Evolutionary conservation across 2,329 filamentous ascomycete genomes (phyloP), one percentile per base, ranked within the genome.

Genomic region (Lecanicillium sp.): DNA sequence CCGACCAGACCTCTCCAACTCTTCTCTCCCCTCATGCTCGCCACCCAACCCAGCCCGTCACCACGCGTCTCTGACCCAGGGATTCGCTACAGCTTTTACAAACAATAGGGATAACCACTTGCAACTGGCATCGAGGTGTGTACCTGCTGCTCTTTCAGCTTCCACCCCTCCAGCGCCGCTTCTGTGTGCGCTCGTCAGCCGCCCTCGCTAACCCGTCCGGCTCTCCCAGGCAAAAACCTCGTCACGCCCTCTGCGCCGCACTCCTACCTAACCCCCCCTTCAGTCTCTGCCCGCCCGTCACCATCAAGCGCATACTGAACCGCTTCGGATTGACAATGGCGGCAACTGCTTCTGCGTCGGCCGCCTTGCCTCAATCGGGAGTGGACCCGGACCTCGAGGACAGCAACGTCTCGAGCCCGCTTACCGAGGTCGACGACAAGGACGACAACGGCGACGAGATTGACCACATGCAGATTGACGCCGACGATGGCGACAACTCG

Each of bases 361-460:
- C 70, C 57, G 72, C 72, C 55, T 70, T 73, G 58, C 71, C 74
- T 52, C 72, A 75, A 26, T 48, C 59, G 23, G 56, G 55, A 52
- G 62, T 58, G 54, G 61, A 52, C 49, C 67, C 69, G 54, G 77
- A 78, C 58, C 70, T 71, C 53, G 77, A 78, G 57, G 81, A 83
- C 59, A 87, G 86, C 63, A 83, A 82, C 63, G 75, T 86, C 45
- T 96, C 90, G 32, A 97, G 91, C 67, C 93, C 90, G 60, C 75
- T 97, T 58, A 96, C 89, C 70, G 91, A 96, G 59, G 87, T 95
- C 49, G 90, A 90, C 60, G 87, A 95, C 59, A 81, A 81, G 59
- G 83, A 87, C 53, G 77, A 73, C 36, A 84, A 87, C 44, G 81
- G 86, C 54, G 84, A 86, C 42, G 79, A 79, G 42, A 73, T 78